Percentiles rank a stretch among this genome's conserved stretches.
phyloP scores from a whole-genome alignment of 345 rosid species.

The Microthlaspi erraticum region DNA sequence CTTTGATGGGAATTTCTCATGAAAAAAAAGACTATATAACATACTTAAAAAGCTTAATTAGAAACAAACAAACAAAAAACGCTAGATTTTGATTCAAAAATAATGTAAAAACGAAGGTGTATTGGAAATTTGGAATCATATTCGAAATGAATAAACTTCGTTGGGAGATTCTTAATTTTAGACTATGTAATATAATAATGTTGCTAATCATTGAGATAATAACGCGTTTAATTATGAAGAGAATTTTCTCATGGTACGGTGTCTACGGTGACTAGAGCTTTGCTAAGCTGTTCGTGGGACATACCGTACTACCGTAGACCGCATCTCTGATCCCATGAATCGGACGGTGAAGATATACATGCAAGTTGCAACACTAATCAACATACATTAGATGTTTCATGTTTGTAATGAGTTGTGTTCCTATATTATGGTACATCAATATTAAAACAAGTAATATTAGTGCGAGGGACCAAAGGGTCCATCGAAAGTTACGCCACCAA shows the following conservation, averaged over 20 bases:
- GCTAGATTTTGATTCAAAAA: background rate
- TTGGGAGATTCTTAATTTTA: constrained; percentile 33
- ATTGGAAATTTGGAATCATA: constrained; percentile 18
- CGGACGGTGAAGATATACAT: constrained; percentile 19
- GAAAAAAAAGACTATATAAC: too few species aligned
- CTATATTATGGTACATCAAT: constrained; percentile 5
- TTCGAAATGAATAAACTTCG: constrained; percentile 23
- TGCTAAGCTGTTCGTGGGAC: constrained; percentile 23
- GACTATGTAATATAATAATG: background rate
- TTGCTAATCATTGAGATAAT: constrained; percentile 41
- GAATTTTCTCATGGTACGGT: constrained; percentile 39
- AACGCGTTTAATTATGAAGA: constrained; percentile 35
- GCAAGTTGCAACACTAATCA: constrained; percentile 3
- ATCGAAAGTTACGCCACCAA: constrained; percentile 27
- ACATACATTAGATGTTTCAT: background rate
- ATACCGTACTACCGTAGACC: constrained; percentile 38
- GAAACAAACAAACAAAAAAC: background rate
- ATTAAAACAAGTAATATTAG: background rate
- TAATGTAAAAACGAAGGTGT: background rate
- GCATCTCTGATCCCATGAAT: background rate
- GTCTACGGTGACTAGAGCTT: constrained; percentile 41
- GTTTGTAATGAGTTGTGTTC: background rate
- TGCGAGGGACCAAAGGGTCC: constrained; percentile 22
- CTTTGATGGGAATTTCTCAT: too few species aligned
- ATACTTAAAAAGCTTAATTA: too few species aligned